Base-by-base conservation (phyloP, 441 rosid species). In the Mallotus japonicus region DNA sequence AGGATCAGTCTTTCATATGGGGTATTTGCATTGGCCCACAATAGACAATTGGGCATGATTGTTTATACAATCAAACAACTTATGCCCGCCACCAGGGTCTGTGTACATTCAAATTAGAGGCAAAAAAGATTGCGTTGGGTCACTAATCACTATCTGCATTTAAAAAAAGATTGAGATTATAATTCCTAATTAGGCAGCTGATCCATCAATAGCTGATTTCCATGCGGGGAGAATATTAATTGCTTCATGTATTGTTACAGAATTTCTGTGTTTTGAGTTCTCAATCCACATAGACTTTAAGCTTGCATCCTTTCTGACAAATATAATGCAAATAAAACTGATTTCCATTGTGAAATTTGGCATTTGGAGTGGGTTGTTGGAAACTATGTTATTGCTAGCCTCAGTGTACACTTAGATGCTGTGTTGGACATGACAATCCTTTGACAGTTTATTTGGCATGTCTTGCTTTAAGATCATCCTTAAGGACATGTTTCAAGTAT, bases 11-110 rank as follows among this genome's bases (percentile, higher is more conserved):
- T 50, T 42, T 42, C 34, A 62, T 37, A 62, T 69, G 37, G 62
- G 73, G 55, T 58, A 56, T 54, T 55, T 55, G 11, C 46, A 12
- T 53, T 22, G 76, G 63, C 49, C 76, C 40, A 11, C 34, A 28
- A 65, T 42, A 16, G 34, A 49, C 60, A 12, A 37, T 37, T 37
- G 6, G 40, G 40, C 40, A 37, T 14, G 50, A 63, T 76, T 40
- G 47, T 44, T 71, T 59, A 65, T 32, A 70, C 76, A 77, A 68
- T 37, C 57, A 28, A 78, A 68, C 69, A 62, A 72, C 79, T 75
- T 22, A 49, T 78, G 67, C 69, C 66, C 62, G n/a, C 50, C 57
- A 16, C 55, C 44, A 28, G 50, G 50, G 28, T 44, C 32, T 24
- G 54, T 49, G 28, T 66, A 46, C 16, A 64, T 32, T 57, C 63